Evolutionary conservation across 2,329 filamentous ascomycete species (phyloP).

Genomic region (Colletotrichum simmondsii): DNA sequence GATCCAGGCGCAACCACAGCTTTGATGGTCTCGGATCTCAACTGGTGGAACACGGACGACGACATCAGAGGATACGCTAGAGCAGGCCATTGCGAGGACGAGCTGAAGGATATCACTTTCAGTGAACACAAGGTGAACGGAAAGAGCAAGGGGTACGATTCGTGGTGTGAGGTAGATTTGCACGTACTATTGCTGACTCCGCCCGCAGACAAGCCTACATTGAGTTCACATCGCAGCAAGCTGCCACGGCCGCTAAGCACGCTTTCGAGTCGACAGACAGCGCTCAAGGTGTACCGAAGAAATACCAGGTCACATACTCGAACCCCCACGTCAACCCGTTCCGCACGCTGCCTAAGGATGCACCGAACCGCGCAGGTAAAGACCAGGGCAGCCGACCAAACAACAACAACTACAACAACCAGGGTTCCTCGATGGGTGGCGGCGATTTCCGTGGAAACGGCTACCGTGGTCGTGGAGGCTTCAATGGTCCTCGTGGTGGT

Average conservation of each 20-base stretch:
- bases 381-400: slow-evolving; percentile 64
- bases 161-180: neutral
- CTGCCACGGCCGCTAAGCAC: slow-evolving; percentile 86
- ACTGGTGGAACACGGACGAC: slow-evolving; percentile 98
- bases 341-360: slow-evolving; percentile 90
- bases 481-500: slow-evolving; percentile 58
- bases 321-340: slow-evolving; percentile 86
- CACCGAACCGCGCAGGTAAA: slow-evolving; percentile 76
- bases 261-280: slow-evolving; percentile 76
- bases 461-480: slow-evolving; percentile 63
- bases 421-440: slow-evolving; percentile 53
- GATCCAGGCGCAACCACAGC: slow-evolving; percentile 74
- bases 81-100: slow-evolving; percentile 82
- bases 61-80: slow-evolving; percentile 90
- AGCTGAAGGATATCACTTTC: slow-evolving; percentile 93
- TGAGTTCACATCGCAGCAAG: slow-evolving; percentile 85
- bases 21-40: slow-evolving; percentile 87
- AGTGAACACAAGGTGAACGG: slow-evolving; percentile 99
- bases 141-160: slow-evolving; percentile 92
- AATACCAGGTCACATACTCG: slow-evolving; percentile 79
- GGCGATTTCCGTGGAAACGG: slow-evolving; percentile 58
- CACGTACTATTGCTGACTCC: neutral
- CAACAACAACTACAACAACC: slow-evolving; percentile 56
- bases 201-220: slow-evolving; percentile 77
- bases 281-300: slow-evolving; percentile 70